Percentiles rank a stretch among this genome's conserved stretches.
Conservation (phyloP, 2,329 filamentous ascomycete species). For the Microdochium paspali region DNA sequence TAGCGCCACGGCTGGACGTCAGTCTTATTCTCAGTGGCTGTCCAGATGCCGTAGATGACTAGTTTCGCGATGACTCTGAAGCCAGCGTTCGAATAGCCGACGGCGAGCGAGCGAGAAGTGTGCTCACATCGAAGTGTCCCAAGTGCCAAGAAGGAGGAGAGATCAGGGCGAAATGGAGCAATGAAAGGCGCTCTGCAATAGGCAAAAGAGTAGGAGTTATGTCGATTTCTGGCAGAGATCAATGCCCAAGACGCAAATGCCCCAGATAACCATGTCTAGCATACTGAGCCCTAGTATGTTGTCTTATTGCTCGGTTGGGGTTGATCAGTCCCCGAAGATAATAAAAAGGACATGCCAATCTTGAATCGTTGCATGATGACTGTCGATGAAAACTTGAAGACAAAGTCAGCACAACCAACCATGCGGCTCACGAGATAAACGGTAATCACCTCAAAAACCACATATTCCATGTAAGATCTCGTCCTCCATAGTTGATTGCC, state of each 20-base stretch:
- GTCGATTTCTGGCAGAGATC: slow-evolving; percentile 26
- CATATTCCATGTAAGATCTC: too few species aligned
- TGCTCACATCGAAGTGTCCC: slow-evolving; percentile 29
- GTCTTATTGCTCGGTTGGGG: background rate
- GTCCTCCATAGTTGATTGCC: too few species aligned
- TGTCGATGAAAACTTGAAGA: background rate
- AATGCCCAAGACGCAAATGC: slow-evolving; percentile 24
- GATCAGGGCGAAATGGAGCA: slow-evolving; percentile 28
- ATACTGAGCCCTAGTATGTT: too few species aligned
- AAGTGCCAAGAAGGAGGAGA: slow-evolving; percentile 24
- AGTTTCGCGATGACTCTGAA: slow-evolving; percentile 24
- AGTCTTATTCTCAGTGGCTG: slow-evolving; percentile 14
- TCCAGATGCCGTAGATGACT: slow-evolving; percentile 25
- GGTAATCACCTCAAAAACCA: too few species aligned
- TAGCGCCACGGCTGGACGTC: slow-evolving; percentile 26
- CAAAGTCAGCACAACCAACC: too few species aligned
- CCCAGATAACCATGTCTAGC: slow-evolving; percentile 20
- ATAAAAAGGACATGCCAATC: background rate
- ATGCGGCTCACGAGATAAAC: too few species aligned
- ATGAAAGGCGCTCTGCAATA: slow-evolving; percentile 26
- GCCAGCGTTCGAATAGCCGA: slow-evolving; percentile 26
- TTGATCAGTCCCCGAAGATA: background rate
- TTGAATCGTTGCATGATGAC: background rate
- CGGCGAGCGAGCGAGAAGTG: slow-evolving; percentile 22
- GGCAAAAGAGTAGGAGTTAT: slow-evolving; percentile 23